phyloP scores from a whole-genome alignment of 2,329 filamentous ascomycete species.

The Fonsecaea erecta region DNA sequence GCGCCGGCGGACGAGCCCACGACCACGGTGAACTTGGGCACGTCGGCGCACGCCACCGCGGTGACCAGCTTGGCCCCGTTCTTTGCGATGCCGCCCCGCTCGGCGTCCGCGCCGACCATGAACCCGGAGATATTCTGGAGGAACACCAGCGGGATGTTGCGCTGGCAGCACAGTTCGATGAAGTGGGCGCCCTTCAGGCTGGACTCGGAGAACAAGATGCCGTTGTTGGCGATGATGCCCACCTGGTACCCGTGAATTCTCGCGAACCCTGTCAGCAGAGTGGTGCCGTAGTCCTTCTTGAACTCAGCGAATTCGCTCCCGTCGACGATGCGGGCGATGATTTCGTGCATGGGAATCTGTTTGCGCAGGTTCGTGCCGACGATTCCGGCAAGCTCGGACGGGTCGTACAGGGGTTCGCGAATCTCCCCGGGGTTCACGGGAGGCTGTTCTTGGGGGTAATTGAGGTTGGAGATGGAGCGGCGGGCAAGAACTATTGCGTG shows the following conservation, averaged over 20 bases:
- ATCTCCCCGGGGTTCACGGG: slow-evolving; percentile 48
- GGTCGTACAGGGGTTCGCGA: slow-evolving; percentile 78
- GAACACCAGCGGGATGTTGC: slow-evolving; percentile 87
- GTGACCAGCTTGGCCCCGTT: slow-evolving; percentile 97
- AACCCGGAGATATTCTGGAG: slow-evolving; percentile 97
- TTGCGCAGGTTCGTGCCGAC: slow-evolving; percentile 87
- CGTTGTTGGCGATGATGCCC: slow-evolving; percentile 94
- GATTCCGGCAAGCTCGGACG: slow-evolving; percentile 82
- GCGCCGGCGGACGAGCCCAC: slow-evolving; percentile 92
- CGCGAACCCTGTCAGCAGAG: slow-evolving; percentile 89
- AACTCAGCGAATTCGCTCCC: slow-evolving; percentile 90
- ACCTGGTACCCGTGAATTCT: slow-evolving; percentile 87
- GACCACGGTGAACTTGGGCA: slow-evolving; percentile 96
- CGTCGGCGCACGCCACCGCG: slow-evolving; percentile 88
- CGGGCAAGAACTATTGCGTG: slow-evolving; percentile 87
- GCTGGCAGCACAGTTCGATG: slow-evolving; percentile 89
- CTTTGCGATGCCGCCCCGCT: slow-evolving; percentile 94
- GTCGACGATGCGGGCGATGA: slow-evolving; percentile 92
- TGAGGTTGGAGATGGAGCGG: slow-evolving; percentile 83
- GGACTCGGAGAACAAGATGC: slow-evolving; percentile 88
- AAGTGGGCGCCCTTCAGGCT: slow-evolving; percentile 96
- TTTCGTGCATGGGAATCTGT: slow-evolving; percentile 82
- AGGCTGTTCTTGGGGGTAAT: slow-evolving; percentile 69
- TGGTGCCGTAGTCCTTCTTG: slow-evolving; percentile 87
- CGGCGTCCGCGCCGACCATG: slow-evolving; percentile 94